phyloP scores from a whole-genome alignment of 176 grass and related monocot genomes.

The Tillandsia leiboldiana region DNA sequence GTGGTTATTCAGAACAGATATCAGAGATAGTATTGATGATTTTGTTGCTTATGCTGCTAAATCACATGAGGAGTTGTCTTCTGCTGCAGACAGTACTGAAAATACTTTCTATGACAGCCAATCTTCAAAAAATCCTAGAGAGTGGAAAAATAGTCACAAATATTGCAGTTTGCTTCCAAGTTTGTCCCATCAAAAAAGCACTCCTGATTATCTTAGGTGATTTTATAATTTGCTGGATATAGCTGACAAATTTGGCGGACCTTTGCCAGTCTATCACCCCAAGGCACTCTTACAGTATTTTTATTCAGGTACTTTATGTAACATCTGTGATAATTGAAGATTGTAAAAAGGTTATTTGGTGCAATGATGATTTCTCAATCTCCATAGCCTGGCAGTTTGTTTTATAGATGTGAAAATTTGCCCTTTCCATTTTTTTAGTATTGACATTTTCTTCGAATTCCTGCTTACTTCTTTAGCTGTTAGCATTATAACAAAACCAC shows the following conservation, averaged over 20 bases:
- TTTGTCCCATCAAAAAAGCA: conserved; percentile 16
- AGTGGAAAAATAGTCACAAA: conserved; percentile 14
- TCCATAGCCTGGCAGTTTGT: not conserved
- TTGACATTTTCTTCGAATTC: not conserved
- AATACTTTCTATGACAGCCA: conserved; percentile 27
- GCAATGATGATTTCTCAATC: not conserved
- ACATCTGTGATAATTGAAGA: not conserved
- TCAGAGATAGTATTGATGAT: conserved; percentile 7
- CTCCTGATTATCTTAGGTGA: conserved; percentile 19
- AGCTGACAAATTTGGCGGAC: conserved; percentile 44
- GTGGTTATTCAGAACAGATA: conserved; percentile 38
- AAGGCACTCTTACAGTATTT: conserved; percentile 62
- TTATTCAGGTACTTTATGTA: conserved; percentile 64
- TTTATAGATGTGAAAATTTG: not conserved
- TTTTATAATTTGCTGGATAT: conserved; percentile 61
- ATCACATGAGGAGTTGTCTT: conserved; percentile 26
- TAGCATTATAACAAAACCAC: no score
- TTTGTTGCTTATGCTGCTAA: conserved; percentile 20
- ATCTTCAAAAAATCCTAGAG: conserved; percentile 28
- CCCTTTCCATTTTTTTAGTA: not conserved
- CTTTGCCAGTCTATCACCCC: conserved; percentile 63
- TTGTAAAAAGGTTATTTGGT: not conserved
- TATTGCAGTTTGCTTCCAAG: not conserved
- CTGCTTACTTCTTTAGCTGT: no score
- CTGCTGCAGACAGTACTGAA: conserved; percentile 28